Evolutionary conservation across 352 stramenopile genomes (phyloP), one percentile per base, ranked within the genome.

Genomic region (Pythium pyrilobum): DNA sequence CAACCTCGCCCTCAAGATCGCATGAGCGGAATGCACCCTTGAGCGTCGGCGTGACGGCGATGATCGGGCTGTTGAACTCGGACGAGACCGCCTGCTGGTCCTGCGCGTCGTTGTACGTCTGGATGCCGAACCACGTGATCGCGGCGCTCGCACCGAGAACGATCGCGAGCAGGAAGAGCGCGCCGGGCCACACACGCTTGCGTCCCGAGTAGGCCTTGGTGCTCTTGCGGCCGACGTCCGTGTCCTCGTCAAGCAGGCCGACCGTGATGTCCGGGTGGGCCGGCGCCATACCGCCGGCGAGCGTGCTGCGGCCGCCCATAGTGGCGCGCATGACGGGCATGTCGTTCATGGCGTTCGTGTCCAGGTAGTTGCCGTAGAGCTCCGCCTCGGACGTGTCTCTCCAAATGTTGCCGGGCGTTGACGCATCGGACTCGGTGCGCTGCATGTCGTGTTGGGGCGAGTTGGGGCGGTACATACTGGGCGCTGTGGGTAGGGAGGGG

Each of bases 131-230:
- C 57, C 75, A 92, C 15, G 73, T 67, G 49, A 92, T 88, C 18
- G 76, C 65, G 5, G 49, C 53, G 13, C 86, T 58, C 6, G 77
- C 74, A 12, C 34, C 72, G 27, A 52, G 58, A 9, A 77, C 71
- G 16, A 87, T 66, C 7, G 89, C 4, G 12, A 92, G 53, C 24
- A 92, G 48, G n/a, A 90, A 68, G 4, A 92, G 63, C 51, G 80
- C 81, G 20, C 82, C 82, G 9, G 82, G 82, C 82, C 82, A 92
- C 18, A 90, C 80, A 23, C 74, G 70, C 58, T 90, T 90, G 25
- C 82, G 79, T 1, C 82, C 82, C 51, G 75, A 69, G 53, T 76
- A 90, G 23, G 68, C 62, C 44, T 74, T 72, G 27, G 27, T 31
- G 10, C 13, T 51, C 15, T 24, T 49, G 16, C 20, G 40, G 0